A percentile compares a stretch with the other conserved stretches of the same genome.
These are phyloP conservation scores for Cladosporium sp. DNA, from an alignment of 2,329 filamentous ascomycete species.

Conservation along the genomic window DNA sequence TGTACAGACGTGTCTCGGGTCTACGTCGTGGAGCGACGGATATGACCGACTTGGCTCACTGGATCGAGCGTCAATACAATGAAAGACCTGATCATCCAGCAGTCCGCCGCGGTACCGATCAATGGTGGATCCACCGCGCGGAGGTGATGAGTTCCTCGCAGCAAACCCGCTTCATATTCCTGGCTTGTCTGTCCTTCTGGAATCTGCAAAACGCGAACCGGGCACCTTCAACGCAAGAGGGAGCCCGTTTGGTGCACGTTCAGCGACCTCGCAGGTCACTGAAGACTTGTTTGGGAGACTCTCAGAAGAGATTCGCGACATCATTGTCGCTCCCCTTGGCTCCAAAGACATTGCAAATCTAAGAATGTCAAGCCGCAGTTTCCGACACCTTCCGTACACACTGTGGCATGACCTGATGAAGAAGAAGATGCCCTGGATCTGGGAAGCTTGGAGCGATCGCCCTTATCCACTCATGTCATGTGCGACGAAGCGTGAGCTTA, in stretches of 20 bases:
- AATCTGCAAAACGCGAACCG: not conserved
- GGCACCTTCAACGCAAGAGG: not conserved
- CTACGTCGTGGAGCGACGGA: not conserved
- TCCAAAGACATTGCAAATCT: conserved; percentile 17
- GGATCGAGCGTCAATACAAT: not conserved
- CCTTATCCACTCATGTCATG: conserved; percentile 6
- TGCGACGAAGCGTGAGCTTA: not conserved
- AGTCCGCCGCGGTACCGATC: not conserved
- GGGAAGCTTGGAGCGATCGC: conserved; percentile 22
- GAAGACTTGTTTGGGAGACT: not conserved
- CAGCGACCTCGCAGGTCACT: not conserved
- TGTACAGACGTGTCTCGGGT: conserved; percentile 17
- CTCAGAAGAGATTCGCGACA: not conserved
- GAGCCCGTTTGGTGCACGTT: not conserved
- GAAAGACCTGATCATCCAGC: not conserved
- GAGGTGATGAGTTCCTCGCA: not conserved
- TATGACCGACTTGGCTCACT: conserved; percentile 14
- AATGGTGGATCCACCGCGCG: conserved; percentile 16
- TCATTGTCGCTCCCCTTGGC: conserved; percentile 7
- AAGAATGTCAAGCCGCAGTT: conserved; percentile 20
- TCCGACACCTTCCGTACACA: conserved; percentile 21
- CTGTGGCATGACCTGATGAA: conserved; percentile 20
- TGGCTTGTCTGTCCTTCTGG: not conserved
- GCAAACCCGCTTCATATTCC: not conserved
- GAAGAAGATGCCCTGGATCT: conserved; percentile 24